A percentile compares a stretch with the other conserved stretches of the same genome.
Conservation (phyloP, 202 grass and related monocot species). For the Bolboschoenoplectus hybrid region DNA sequence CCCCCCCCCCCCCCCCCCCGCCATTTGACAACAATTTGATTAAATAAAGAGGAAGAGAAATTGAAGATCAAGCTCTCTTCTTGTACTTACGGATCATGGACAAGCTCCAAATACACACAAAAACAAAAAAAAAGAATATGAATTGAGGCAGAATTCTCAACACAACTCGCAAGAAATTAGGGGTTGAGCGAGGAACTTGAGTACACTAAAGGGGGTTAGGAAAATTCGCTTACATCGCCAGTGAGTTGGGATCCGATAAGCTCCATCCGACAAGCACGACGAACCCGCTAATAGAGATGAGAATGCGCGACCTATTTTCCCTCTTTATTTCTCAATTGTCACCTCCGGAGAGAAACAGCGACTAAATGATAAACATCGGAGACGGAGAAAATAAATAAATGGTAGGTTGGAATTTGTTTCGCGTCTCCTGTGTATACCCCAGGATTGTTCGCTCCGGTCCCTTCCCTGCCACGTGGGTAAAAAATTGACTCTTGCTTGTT, state of each 20-base stretch:
- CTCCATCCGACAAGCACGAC: conserved; percentile 5
- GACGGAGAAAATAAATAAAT: not conserved
- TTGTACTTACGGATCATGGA: not conserved
- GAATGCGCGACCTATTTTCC: too few relatives aligned
- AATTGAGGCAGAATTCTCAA: not conserved
- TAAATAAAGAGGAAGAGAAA: not conserved
- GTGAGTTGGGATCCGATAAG: conserved; percentile 34
- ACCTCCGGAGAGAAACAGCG: not conserved
- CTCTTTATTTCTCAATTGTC: not conserved
- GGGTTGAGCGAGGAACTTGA: not conserved
- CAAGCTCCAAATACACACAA: not conserved
- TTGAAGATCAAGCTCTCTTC: too few relatives aligned
- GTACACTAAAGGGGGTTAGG: not conserved
- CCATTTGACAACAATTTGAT: not conserved
- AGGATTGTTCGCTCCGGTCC: not conserved
- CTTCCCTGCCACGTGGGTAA: not conserved
- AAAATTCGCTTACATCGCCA: conserved; percentile 22
- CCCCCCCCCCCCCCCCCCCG: too few relatives aligned
- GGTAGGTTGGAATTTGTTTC: not conserved
- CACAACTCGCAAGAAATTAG: not conserved
- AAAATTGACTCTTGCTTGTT: not conserved
- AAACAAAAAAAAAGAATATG: not conserved
- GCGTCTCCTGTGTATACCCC: conserved; percentile 7
- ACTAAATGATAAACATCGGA: not conserved
- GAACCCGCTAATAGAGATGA: not conserved